These are phyloP conservation scores for Aureobasidium sp. DNA, from an alignment of 2,329 filamentous ascomycete species.

Conservation along the genomic window DNA sequence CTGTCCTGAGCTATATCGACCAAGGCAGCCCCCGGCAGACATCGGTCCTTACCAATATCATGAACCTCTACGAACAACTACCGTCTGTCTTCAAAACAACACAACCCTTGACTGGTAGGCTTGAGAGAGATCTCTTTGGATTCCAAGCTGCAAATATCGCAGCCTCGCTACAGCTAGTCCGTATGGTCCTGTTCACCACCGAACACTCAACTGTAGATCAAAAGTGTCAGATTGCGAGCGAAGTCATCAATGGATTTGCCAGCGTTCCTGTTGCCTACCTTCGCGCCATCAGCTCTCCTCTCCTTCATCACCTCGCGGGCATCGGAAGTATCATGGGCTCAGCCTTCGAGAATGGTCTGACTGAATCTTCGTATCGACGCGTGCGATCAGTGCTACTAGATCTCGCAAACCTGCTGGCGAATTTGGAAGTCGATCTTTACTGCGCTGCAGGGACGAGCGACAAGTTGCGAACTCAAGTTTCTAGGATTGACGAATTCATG, in stretches of 20 bases:
- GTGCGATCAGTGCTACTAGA: slow-evolving; percentile 38
- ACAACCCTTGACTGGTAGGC: not conserved
- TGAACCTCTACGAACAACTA: slow-evolving; percentile 11
- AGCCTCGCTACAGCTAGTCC: slow-evolving; percentile 42
- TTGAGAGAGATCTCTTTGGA: slow-evolving; percentile 34
- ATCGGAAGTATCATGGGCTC: slow-evolving; percentile 45
- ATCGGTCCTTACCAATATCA: slow-evolving; percentile 8
- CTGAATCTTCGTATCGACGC: slow-evolving; percentile 35
- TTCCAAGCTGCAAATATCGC: slow-evolving; percentile 48
- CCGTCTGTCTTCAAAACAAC: slow-evolving; percentile 14
- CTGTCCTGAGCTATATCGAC: not conserved
- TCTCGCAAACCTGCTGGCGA: slow-evolving; percentile 41
- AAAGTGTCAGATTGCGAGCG: slow-evolving; percentile 41
- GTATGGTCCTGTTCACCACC: slow-evolving; percentile 37
- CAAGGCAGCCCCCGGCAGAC: not conserved
- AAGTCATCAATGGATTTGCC: slow-evolving; percentile 39
- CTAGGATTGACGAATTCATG: slow-evolving; percentile 41
- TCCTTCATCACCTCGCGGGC: slow-evolving; percentile 44
- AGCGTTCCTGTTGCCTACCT: slow-evolving; percentile 41
- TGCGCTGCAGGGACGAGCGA: slow-evolving; percentile 35
- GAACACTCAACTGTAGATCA: slow-evolving; percentile 29
- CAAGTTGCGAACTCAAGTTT: slow-evolving; percentile 36
- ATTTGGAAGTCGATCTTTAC: slow-evolving; percentile 37
- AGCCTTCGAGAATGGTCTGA: slow-evolving; percentile 40
- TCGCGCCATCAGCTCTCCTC: slow-evolving; percentile 42